Evolutionary conservation across 495 filamentous ascomycete species (phyloP).

Genomic region (Lasiosphaeris hirsuta): DNA sequence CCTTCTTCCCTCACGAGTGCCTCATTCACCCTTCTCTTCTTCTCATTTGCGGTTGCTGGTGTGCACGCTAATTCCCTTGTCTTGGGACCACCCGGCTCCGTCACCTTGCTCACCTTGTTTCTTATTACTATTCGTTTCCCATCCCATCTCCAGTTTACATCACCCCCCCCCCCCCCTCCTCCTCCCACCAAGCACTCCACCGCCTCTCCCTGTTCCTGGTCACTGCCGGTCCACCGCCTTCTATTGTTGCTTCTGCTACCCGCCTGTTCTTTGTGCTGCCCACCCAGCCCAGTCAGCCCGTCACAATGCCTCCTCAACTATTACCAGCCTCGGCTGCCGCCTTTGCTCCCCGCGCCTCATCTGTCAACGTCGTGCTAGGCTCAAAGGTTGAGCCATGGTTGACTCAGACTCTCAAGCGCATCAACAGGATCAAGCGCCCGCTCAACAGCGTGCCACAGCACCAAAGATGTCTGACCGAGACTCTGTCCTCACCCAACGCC

Average conservation of each 20-base stretch:
- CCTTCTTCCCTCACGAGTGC: slow-evolving; percentile 46
- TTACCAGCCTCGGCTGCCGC: slow-evolving; percentile 93
- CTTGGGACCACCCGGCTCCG: slow-evolving; percentile 53
- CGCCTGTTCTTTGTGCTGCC: slow-evolving; percentile 18
- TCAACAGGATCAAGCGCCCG: slow-evolving; percentile 95
- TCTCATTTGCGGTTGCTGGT: slow-evolving; percentile 49
- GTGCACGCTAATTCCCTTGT: slow-evolving; percentile 57
- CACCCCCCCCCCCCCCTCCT: not conserved
- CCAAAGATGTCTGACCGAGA: slow-evolving; percentile 94
- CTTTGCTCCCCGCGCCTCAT: slow-evolving; percentile 85
- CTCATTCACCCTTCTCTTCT: slow-evolving; percentile 48
- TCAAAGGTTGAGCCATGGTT: slow-evolving; percentile 97
- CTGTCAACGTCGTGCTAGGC: slow-evolving; percentile 92
- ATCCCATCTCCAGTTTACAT: slow-evolving; percentile 41
- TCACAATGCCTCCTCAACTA: slow-evolving; percentile 83
- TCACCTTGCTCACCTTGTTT: slow-evolving; percentile 47
- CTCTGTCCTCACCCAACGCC: slow-evolving; percentile 81
- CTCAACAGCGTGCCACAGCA: slow-evolving; percentile 97
- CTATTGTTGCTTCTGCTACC: slow-evolving; percentile 17
- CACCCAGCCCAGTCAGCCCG: slow-evolving; percentile 22
- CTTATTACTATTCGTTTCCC: slow-evolving; percentile 55
- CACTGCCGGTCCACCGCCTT: not conserved
- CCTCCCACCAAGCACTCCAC: slow-evolving; percentile 40
- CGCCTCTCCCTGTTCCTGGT: slow-evolving; percentile 43
- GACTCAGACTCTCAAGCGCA: slow-evolving; percentile 92